phyloP scores from a whole-genome alignment of 2,329 filamentous ascomycete species.

The Arthrobotrys sphaeroides region DNA sequence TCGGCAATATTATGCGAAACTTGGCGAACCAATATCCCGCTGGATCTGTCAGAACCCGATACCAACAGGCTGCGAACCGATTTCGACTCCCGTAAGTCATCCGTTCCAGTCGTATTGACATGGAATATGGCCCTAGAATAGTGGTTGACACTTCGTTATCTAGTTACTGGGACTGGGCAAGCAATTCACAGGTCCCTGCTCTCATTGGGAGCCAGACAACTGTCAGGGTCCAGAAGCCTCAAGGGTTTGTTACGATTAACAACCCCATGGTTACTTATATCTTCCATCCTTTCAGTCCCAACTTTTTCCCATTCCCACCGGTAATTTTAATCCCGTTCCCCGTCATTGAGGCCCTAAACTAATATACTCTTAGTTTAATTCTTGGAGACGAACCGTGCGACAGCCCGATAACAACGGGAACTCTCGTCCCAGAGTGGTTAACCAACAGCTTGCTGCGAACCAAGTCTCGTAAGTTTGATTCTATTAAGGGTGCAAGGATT shows the following conservation, averaged over 20 bases:
- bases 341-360: background rate
- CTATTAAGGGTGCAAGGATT: background rate
- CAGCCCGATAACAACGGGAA: constrained; percentile 32
- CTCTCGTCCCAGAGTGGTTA: constrained; percentile 28
- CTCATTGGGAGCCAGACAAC: constrained; percentile 13
- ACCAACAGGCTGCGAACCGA: constrained; percentile 37
- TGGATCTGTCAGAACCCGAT: constrained; percentile 8
- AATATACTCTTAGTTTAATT: constrained; percentile 29
- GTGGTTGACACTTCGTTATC: background rate
- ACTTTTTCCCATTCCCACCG: constrained; percentile 31
- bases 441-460: constrained; percentile 37
- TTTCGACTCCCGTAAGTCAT: constrained; percentile 46
- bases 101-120: background rate
- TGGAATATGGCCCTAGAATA: background rate
- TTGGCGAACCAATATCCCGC: constrained; percentile 36
- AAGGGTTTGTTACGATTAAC: constrained; percentile 41
- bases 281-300: constrained; percentile 38
- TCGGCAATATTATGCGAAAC: constrained; percentile 37
- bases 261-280: constrained; percentile 37
- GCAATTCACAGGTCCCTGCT: constrained; percentile 30
- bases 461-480: constrained; percentile 17
- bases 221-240: constrained; percentile 42
- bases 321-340: constrained; percentile 3
- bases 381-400: constrained; percentile 29
- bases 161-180: constrained; percentile 53